Evolutionary conservation across 164 flowering plant genomes (phyloP), one percentile per base, ranked within the genome.

Genomic region (Liriodendron chinense): DNA sequence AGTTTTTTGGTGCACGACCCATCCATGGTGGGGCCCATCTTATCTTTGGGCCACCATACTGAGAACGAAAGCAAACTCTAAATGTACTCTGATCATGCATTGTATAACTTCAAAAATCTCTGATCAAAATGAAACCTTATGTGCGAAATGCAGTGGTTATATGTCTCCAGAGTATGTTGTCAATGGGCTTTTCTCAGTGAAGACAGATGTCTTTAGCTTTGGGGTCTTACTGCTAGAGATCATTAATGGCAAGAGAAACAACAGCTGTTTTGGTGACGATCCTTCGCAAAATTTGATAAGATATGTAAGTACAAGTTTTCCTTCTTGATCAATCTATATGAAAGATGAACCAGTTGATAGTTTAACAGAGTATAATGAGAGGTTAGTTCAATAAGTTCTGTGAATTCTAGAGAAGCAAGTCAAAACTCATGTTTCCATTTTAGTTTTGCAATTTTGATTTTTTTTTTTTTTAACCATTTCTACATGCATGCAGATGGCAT

Each of bases 231-330:
- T 66, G 7, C 69, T 23, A 26, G 69, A 66, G 47, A 66, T 66
- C 69, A 66, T 66, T 25, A 66, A 23, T 26, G 69, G 69, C 16
- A 66, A 66, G 69, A 66, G 43, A 14, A 66, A 66, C 47, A 66
- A 26, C 13, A 5, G 23, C 47, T 66, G 5, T 22, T 66, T 23
- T 14, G 7, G 47, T 26, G 69, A 66, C 24, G 65, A 62, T 62
- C 65, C 65, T 20, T 66, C 34, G 8, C 7, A 21, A 43, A 66
- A 66, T 66, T 24, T 66, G 43, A 66, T 24, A 24, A 13, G 69
- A 66, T 26, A 66, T 26, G 69, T 24, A 66, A 66, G 69, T 8
- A 66, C 10, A 16, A 12, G 1, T 12, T 66, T 16, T 66, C 5
- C 16, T 24, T 16, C 16, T 53, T 9, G 16, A 5, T 53, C 16